Conservation (phyloP, 345 rosid species). For the Citrus sp. region DNA sequence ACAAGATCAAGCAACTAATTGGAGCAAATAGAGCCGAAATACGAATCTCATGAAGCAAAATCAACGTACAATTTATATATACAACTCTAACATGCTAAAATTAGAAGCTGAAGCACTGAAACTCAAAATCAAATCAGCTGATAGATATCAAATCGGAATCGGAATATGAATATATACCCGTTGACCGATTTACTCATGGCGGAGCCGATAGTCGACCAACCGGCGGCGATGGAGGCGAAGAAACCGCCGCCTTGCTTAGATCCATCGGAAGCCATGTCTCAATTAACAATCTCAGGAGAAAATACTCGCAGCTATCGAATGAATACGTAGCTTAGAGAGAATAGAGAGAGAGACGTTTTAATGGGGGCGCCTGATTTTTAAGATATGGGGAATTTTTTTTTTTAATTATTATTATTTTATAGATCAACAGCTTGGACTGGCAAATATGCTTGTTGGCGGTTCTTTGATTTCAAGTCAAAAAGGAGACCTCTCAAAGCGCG, state of each 20-base stretch:
- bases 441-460: slow-evolving; percentile 32
- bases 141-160: slow-evolving; percentile 17
- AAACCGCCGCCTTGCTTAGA: slow-evolving; percentile 70
- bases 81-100: neutral
- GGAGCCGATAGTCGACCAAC: slow-evolving; percentile 65
- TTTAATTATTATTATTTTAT: slow-evolving; percentile 4
- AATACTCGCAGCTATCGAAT: neutral
- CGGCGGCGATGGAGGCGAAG: slow-evolving; percentile 76
- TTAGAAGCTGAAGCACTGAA: neutral
- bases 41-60: slow-evolving; percentile 1
- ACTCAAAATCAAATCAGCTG: neutral
- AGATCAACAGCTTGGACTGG: slow-evolving; percentile 29
- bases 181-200: slow-evolving; percentile 93
- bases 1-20: neutral
- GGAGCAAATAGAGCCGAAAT: neutral
- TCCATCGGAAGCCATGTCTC: slow-evolving; percentile 64
- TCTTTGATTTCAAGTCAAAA: slow-evolving; percentile 24
- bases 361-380: neutral
- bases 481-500: neutral
- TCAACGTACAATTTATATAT: neutral
- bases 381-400: neutral
- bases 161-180: slow-evolving; percentile 45
- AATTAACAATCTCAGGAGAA: neutral
- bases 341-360: neutral
- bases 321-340: neutral